These are phyloP conservation scores for Stemphylium vesicarium DNA, from an alignment of 2,329 filamentous ascomycete genomes.

Conservation along the genomic window DNA sequence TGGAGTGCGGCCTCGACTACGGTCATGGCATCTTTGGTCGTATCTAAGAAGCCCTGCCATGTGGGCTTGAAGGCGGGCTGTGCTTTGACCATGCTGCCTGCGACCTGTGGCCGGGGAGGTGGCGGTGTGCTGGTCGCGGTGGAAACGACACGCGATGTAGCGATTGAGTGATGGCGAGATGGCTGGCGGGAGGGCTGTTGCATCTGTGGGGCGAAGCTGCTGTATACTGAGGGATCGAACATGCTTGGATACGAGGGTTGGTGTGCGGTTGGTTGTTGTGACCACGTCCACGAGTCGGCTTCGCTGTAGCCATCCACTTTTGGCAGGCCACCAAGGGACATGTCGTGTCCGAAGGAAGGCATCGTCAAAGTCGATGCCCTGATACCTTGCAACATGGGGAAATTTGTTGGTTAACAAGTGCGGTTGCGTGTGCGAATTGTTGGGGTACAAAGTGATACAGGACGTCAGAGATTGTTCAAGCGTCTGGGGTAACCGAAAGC, in stretches of 20 bases:
- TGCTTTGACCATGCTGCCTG: constrained; percentile 44
- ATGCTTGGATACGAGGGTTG: constrained; percentile 32
- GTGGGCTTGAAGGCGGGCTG: constrained; percentile 63
- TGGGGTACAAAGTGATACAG: background rate
- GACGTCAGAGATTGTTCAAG: background rate
- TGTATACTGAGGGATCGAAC: constrained; percentile 42
- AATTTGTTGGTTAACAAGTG: background rate
- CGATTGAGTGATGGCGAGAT: constrained; percentile 40
- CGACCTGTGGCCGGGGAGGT: constrained; percentile 35
- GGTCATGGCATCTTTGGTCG: constrained; percentile 76
- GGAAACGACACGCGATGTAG: constrained; percentile 36
- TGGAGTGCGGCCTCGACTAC: constrained; percentile 80
- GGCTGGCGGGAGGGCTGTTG: constrained; percentile 28
- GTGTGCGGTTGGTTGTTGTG: constrained; percentile 34
- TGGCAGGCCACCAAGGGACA: constrained; percentile 40
- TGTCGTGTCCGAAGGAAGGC: constrained; percentile 45
- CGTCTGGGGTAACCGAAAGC: constrained; percentile 3
- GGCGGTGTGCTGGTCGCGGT: constrained; percentile 38
- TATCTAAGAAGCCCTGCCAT: constrained; percentile 70
- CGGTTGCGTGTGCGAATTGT: constrained; percentile 10
- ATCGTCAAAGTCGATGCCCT: constrained; percentile 44
- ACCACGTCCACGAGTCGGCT: constrained; percentile 42
- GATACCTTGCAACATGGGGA: constrained; percentile 48
- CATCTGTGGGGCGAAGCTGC: constrained; percentile 31
- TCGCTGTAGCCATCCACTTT: constrained; percentile 44